Conservation (phyloP, 495 filamentous ascomycete species). For the Hypoxylon intermedium region DNA sequence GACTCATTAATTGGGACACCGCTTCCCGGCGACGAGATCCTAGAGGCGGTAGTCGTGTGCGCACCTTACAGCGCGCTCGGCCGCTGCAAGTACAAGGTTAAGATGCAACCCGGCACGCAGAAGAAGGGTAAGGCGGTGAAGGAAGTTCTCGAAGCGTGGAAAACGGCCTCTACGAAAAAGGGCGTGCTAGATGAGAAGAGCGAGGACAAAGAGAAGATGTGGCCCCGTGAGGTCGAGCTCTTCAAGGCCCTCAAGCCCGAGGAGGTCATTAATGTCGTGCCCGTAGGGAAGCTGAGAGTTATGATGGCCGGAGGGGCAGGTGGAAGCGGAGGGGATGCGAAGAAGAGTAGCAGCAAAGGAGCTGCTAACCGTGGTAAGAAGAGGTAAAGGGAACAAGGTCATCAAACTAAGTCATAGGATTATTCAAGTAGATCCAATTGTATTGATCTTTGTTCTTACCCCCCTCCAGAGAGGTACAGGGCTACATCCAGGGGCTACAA, state of each 20-base stretch:
- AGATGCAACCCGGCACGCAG: slow-evolving; percentile 84
- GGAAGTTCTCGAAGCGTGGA: slow-evolving; percentile 83
- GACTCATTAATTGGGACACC: slow-evolving; percentile 80
- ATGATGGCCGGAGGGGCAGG: slow-evolving; percentile 67
- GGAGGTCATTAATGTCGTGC: slow-evolving; percentile 81
- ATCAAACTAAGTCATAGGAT: too few relatives aligned
- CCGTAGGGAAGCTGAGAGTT: slow-evolving; percentile 85
- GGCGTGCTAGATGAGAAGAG: slow-evolving; percentile 63
- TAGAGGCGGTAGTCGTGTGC: slow-evolving; percentile 87
- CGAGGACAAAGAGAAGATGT: slow-evolving; percentile 75
- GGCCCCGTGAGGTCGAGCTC: slow-evolving; percentile 81
- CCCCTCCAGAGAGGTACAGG: too few relatives aligned
- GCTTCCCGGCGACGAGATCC: slow-evolving; percentile 81
- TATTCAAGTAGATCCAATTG: too few relatives aligned
- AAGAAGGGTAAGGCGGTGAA: slow-evolving; percentile 97
- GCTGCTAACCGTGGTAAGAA: slow-evolving; percentile 37
- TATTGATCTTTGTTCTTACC: too few relatives aligned
- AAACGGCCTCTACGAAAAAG: slow-evolving; percentile 62
- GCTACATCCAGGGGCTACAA: too few relatives aligned
- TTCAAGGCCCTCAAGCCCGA: slow-evolving; percentile 79
- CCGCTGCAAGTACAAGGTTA: slow-evolving; percentile 85
- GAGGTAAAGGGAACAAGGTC: slow-evolving; percentile 26
- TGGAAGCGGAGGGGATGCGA: slow-evolving; percentile 49
- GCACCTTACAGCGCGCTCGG: slow-evolving; percentile 85
- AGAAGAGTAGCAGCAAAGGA: slow-evolving; percentile 33